Base-by-base conservation (phyloP, 805 yeast species). In the Ogataea methylovora region DNA sequence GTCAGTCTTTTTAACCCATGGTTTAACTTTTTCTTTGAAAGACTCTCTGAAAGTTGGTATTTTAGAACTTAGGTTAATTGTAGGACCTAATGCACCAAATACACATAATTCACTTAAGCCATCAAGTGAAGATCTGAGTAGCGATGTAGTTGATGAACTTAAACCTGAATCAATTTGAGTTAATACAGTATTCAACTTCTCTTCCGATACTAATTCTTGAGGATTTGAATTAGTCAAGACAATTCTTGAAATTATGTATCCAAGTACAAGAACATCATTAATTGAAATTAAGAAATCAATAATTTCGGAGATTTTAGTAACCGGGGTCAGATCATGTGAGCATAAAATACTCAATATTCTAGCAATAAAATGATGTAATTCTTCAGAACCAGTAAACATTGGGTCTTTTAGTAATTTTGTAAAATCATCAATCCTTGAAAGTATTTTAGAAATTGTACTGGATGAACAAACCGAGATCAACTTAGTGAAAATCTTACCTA, bases 1-100 rank as follows among this genome's bases (percentile, higher is more conserved):
- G 41, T 78, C 77, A 32, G 65, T 61, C 42, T 70, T 73, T 41
- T 73, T 70, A 6, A 74, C 73, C 28, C 62, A 61, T 0, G 65
- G 56, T 27, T 54, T 50, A 8, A 71, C 27, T 5, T 37, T 17
- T 0, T 52, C 57, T 4, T 51, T 38, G 8, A 73, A 48, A 3
- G 41, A 38, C 0, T 19, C 30, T 19, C 54, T 46, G 27, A 51
- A 40, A 0, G 44, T 31, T 0, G 43, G 42, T 5, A 62, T 39
- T 1, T 47, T 43, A 8, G 19, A 18, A 21, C 22, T 29, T 10
- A 49, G 19, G 6, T 34, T 36, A 1, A 45, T 11, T 1, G 20
- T 13, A 0, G 73, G 70, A 0, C 70, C 72, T 11, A 73, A 42
- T 7, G 59, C 60, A 4, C 76, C 77, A 54, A 58, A 72, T 23